Conservation (phyloP, 2,329 filamentous ascomycete genomes). For the Diatrype stigma region DNA sequence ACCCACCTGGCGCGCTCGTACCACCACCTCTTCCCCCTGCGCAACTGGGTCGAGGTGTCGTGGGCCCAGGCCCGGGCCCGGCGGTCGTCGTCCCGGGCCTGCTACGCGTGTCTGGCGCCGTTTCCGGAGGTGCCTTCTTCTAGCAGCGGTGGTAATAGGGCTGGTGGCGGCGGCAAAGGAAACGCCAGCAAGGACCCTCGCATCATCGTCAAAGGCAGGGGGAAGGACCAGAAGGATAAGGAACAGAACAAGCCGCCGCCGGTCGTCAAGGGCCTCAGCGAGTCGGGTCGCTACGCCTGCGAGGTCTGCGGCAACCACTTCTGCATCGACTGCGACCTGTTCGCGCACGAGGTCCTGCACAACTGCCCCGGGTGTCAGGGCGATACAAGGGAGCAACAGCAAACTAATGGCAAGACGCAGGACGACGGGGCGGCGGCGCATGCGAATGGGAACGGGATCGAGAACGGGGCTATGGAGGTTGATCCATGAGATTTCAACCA, state of each 20-base stretch:
- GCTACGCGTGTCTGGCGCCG: constrained; percentile 70
- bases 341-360: constrained; percentile 88
- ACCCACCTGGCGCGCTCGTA: constrained; percentile 92
- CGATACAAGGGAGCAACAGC: constrained; percentile 30
- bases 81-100: constrained; percentile 58
- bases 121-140: constrained; percentile 56
- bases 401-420: background rate
- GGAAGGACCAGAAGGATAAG: constrained; percentile 11
- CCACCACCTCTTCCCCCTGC: constrained; percentile 84
- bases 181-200: background rate
- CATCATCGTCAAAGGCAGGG: constrained; percentile 5
- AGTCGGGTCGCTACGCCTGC: constrained; percentile 86
- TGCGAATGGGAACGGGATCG: background rate
- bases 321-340: constrained; percentile 97
- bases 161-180: constrained; percentile 15
- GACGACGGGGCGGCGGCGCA: constrained; percentile 1
- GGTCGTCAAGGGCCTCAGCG: constrained; percentile 63
- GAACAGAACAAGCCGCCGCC: no score
- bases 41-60: constrained; percentile 85
- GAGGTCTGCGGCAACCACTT: constrained; percentile 85
- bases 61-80: constrained; percentile 67
- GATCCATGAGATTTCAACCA: constrained; percentile 32
- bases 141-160: constrained; percentile 11
- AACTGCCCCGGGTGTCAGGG: constrained; percentile 90
- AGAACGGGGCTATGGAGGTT: constrained; percentile 42